A percentile compares a stretch with the other conserved stretches of the same genome.
These are phyloP conservation scores for Monascus ruber DNA, from an alignment of 2,329 filamentous ascomycete species.

Conservation along the genomic window DNA sequence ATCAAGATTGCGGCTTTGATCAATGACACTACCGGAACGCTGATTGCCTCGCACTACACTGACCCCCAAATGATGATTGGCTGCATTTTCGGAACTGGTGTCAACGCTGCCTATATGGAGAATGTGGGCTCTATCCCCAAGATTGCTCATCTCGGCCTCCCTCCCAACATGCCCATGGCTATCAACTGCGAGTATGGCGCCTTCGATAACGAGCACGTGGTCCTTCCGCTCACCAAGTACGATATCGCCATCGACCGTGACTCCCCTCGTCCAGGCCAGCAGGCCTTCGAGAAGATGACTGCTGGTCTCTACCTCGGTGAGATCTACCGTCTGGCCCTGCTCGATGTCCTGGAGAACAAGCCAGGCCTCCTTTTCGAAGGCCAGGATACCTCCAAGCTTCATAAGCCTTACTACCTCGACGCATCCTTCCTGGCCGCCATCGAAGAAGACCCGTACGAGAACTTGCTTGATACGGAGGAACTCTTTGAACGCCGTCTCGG, in stretches of 20 bases:
- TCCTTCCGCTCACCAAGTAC: slow-evolving; percentile 75
- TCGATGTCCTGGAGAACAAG: slow-evolving; percentile 73
- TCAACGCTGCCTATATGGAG: slow-evolving; percentile 98
- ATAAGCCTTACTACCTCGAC: slow-evolving; percentile 81
- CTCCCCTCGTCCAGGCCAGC: slow-evolving; percentile 84
- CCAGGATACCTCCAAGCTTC: slow-evolving; percentile 69
- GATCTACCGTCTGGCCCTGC: slow-evolving; percentile 77
- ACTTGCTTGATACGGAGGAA: slow-evolving; percentile 77
- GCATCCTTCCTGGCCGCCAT: slow-evolving; percentile 87
- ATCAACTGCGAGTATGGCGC: slow-evolving; percentile 98
- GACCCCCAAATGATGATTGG: slow-evolving; percentile 86
- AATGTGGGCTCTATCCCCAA: slow-evolving; percentile 83
- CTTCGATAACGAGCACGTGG: slow-evolving; percentile 85
- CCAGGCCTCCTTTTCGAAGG: slow-evolving; percentile 66
- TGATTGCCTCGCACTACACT: slow-evolving; percentile 96
- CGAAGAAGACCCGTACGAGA: slow-evolving; percentile 93
- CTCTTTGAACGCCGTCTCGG: slow-evolving; percentile 66
- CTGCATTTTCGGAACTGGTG: slow-evolving; percentile 96
- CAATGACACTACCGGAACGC: slow-evolving; percentile 94
- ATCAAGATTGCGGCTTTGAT: slow-evolving; percentile 89
- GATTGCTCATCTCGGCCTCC: slow-evolving; percentile 80
- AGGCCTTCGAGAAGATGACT: slow-evolving; percentile 97
- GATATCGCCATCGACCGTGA: slow-evolving; percentile 81
- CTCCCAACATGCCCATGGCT: slow-evolving; percentile 72
- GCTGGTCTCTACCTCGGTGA: slow-evolving; percentile 89